These are phyloP conservation scores for Syncephalastrum monosporum DNA, from an alignment of 371 early-diverging fungal species.

Conservation along the genomic window DNA sequence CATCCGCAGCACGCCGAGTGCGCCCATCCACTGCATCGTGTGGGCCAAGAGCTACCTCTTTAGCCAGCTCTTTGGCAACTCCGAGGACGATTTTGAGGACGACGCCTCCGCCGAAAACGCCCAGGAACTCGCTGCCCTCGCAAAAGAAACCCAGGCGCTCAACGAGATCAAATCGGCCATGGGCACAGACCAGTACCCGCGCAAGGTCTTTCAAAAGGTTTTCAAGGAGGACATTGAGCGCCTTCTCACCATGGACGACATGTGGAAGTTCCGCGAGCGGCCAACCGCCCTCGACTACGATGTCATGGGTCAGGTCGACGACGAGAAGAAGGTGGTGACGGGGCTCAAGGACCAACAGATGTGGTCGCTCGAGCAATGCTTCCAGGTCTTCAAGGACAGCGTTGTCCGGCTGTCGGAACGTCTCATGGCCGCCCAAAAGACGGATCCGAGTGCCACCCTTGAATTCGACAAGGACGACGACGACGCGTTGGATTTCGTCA, in stretches of 20 bases:
- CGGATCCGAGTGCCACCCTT: slow-evolving; percentile 52
- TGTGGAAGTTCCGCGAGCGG: slow-evolving; percentile 81
- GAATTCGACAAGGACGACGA: slow-evolving; percentile 95
- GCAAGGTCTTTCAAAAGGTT: slow-evolving; percentile 81
- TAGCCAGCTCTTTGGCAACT: slow-evolving; percentile 83
- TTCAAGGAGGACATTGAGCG: slow-evolving; percentile 80
- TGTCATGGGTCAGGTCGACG: slow-evolving; percentile 5
- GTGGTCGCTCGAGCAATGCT: slow-evolving; percentile 63
- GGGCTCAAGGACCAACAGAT: slow-evolving; percentile 64
- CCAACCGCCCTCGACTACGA: slow-evolving; percentile 73
- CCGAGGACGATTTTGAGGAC: slow-evolving; percentile 55
- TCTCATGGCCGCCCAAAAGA: slow-evolving; percentile 34
- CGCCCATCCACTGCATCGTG: slow-evolving; percentile 98
- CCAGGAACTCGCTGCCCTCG: slow-evolving; percentile 71
- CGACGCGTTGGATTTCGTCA: slow-evolving; percentile 87
- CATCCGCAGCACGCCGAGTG: slow-evolving; percentile 94
- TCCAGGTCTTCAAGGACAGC: slow-evolving; percentile 55
- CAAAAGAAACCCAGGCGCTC: slow-evolving; percentile 70
- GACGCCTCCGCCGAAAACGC: slow-evolving; percentile 62
- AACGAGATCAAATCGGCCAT: slow-evolving; percentile 61
- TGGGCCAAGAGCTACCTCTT: slow-evolving; percentile 98
- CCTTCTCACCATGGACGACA: slow-evolving; percentile 78
- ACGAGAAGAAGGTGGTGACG: neutral
- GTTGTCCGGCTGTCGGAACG: slow-evolving; percentile 38
- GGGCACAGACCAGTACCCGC: slow-evolving; percentile 64